These are phyloP conservation scores for Termitomyces sp. DNA, from an alignment of 768 basidiomycete species.

Conservation along the genomic window DNA sequence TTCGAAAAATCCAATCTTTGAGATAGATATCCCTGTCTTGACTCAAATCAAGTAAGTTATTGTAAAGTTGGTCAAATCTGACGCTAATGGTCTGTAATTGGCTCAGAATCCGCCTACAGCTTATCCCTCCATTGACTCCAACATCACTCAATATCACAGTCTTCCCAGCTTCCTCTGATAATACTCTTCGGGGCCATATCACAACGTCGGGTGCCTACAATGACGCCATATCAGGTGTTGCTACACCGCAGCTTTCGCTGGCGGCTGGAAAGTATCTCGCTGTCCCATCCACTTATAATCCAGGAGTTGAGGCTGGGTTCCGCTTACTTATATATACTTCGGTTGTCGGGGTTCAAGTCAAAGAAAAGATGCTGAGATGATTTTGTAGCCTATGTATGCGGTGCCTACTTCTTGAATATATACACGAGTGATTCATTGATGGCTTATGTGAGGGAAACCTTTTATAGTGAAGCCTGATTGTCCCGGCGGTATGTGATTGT, in stretches of 20 bases:
- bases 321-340: constrained; percentile 58
- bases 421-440: neutral
- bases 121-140: constrained; percentile 37
- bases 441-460: too few species aligned
- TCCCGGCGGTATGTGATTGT: too few species aligned
- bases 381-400: neutral
- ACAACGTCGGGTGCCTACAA: constrained; percentile 78
- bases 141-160: constrained; percentile 58
- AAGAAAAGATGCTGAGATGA: neutral
- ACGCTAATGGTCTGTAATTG: neutral
- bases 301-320: constrained; percentile 52
- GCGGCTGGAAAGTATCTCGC: constrained; percentile 63
- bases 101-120: constrained; percentile 65
- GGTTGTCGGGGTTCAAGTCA: constrained; percentile 20
- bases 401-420: neutral
- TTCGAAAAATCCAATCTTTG: constrained; percentile 61
- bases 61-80: neutral
- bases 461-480: too few species aligned
- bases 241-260: constrained; percentile 46
- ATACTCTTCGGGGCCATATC: constrained; percentile 34
- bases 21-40: constrained; percentile 45
- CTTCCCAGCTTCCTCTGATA: constrained; percentile 32
- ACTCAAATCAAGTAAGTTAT: constrained; percentile 54
- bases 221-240: constrained; percentile 69
- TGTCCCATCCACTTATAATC: constrained; percentile 70